Base-by-base conservation (phyloP, 2,329 filamentous ascomycete species). In the Cercospora berteroae region DNA sequence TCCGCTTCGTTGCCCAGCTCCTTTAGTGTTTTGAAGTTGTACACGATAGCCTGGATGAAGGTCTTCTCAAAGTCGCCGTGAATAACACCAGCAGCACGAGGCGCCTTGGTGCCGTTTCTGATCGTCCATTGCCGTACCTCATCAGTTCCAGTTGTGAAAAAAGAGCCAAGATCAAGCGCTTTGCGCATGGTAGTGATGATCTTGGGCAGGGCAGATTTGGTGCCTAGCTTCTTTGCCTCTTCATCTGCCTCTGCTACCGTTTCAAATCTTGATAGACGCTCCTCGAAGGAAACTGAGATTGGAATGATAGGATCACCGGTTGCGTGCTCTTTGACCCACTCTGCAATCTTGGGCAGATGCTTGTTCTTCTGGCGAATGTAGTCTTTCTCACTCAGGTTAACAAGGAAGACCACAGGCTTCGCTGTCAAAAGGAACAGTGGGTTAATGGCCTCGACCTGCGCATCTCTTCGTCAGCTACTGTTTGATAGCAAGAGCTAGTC, bases 281-380 rank as follows among this genome's bases (percentile, higher is more conserved):
- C 94, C 83, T 99, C 96, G 74, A 96, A 94, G 39, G 87, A 89
- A 65, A 97, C 91, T 0, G 95, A 98, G 76, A 99, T 89, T 69
- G 94, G 95, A 67, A 99, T 92, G 77, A 98, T 90, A 61, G 94
- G 92, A 77, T 97, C 94, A 66, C 93, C 93, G 63, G 88, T 81
- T 5, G 94, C 92, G 80, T 99, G 87, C 79, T 91, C 88, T 84
- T 98, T 96, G 81, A 97, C 89, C 95, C 95, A 99, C 79, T 95
- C 91, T 68, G 91, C 92, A 74, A 98, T 90, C 84, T 94, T 95
- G 73, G 91, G 88, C 65, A 99, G 88, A 83, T 99, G 89, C 89
- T 99, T 99, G 88, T 99, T 99, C 90, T 98, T 99, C 85, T 98
- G 95, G 77, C 95, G 91, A 78, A 97, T 90, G 81, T 94, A 99